Conservation (phyloP, 2,329 filamentous ascomycete species). For the Penicillium sp. region DNA sequence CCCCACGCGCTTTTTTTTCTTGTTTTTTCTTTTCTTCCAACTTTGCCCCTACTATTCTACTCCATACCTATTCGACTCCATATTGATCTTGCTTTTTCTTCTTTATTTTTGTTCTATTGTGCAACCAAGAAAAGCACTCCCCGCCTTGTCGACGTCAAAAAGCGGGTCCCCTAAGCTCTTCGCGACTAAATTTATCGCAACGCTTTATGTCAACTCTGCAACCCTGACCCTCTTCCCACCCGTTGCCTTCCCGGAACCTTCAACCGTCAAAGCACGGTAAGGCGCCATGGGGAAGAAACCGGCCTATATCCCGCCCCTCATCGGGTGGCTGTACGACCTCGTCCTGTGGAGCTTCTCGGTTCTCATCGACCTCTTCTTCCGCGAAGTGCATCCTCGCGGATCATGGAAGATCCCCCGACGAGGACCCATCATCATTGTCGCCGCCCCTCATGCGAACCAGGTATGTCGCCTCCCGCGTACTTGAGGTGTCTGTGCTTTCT, state of each 20-base stretch:
- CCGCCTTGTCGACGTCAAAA: conserved; percentile 8
- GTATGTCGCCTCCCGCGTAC: conserved; percentile 51
- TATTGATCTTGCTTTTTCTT: too few relatives aligned
- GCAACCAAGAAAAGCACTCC: too few relatives aligned
- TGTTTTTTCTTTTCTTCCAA: conserved; percentile 5
- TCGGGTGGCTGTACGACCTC: conserved; percentile 56
- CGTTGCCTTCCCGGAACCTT: conserved; percentile 4
- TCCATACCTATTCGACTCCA: not conserved
- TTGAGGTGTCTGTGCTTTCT: too few relatives aligned
- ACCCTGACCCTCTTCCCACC: conserved; percentile 1
- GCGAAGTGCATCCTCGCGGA: conserved; percentile 91
- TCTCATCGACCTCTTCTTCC: conserved; percentile 94
- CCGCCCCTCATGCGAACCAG: conserved; percentile 95
- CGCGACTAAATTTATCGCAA: conserved; percentile 13
- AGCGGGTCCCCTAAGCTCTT: conserved; percentile 25
- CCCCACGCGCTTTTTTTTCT: not conserved
- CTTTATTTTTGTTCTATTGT: too few relatives aligned
- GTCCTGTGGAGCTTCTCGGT: conserved; percentile 60
- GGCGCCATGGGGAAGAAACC: conserved; percentile 40
- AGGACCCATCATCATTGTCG: conserved; percentile 92
- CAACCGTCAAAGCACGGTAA: not conserved
- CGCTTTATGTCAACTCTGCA: conserved; percentile 21
- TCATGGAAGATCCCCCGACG: conserved; percentile 91
- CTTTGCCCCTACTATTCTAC: not conserved
- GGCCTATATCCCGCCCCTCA: conserved; percentile 48